phyloP scores from a whole-genome alignment of 1,284 basidiomycete genomes.

The Sporisorium sorghi region DNA sequence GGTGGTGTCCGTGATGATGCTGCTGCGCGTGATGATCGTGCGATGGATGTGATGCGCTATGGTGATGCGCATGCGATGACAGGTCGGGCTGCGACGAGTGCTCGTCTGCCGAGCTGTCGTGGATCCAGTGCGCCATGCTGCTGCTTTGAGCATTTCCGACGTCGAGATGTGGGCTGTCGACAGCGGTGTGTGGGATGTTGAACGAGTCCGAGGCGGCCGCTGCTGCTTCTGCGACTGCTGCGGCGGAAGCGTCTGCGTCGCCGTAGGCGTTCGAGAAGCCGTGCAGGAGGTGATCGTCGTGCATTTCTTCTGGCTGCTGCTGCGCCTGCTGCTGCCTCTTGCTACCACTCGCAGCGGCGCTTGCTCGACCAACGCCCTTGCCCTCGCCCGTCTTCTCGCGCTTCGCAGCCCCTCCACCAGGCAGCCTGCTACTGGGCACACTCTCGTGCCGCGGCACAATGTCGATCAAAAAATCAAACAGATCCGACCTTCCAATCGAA shows the following conservation, averaged over 20 bases:
- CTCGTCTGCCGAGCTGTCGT: conserved; percentile 34
- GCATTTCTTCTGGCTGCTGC: neutral
- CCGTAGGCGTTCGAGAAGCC: conserved; percentile 15
- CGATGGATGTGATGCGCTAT: conserved; percentile 10
- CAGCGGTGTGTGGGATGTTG: conserved; percentile 32
- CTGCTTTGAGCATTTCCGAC: neutral
- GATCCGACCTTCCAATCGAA: conserved; percentile 64
- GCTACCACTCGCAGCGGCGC: conserved; percentile 16
- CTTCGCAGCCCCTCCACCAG: conserved; percentile 47
- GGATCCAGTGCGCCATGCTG: conserved; percentile 47
- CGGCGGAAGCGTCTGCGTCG: conserved; percentile 16
- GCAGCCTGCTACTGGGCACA: conserved; percentile 48
- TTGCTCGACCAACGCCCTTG: conserved; percentile 28
- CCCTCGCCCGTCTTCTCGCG: conserved; percentile 51
- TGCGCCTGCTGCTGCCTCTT: conserved; percentile 21
- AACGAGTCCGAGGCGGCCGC: conserved; percentile 22
- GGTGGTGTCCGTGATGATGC: conserved; percentile 21
- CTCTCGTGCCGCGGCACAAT: conserved; percentile 65
- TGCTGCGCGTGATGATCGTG: conserved; percentile 22
- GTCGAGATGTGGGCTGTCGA: conserved; percentile 5
- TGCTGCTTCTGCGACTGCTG: neutral
- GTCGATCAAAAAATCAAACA: conserved; percentile 69
- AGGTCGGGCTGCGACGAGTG: conserved; percentile 37
- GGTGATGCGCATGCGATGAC: conserved; percentile 18
- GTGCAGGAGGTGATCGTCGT: conserved; percentile 17